These are phyloP conservation scores for Aspergillus funiculosus DNA, from an alignment of 495 filamentous ascomycete genomes.

Conservation along the genomic window DNA sequence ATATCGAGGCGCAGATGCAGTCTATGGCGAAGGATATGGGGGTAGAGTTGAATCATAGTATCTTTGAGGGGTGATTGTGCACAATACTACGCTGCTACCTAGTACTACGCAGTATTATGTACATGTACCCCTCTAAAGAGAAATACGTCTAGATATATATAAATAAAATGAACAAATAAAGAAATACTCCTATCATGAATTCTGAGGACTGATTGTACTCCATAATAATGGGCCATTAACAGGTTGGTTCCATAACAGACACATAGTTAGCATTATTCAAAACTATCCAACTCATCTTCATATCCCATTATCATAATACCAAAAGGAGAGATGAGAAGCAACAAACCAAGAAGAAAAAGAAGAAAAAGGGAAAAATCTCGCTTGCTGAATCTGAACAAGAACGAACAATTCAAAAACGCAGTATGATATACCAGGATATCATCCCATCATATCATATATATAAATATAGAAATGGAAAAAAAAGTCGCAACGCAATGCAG, in stretches of 20 bases:
- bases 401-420: conserved; percentile 5
- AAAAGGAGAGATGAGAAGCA: neutral
- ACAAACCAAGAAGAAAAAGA: neutral
- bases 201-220: too few relatives aligned
- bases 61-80: conserved; percentile 64
- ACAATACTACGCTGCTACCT: too few relatives aligned
- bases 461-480: conserved; percentile 6
- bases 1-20: conserved; percentile 80
- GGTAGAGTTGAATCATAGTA: conserved; percentile 76
- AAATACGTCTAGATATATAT: too few relatives aligned
- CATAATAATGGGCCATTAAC: too few relatives aligned
- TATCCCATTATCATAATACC: neutral
- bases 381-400: conserved; percentile 18
- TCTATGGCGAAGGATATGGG: conserved; percentile 85
- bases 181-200: neutral
- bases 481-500: too few relatives aligned
- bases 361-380: conserved; percentile 19
- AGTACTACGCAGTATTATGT: conserved; percentile 6
- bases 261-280: too few relatives aligned
- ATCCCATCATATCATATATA: conserved; percentile 3
- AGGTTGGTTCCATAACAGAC: too few relatives aligned
- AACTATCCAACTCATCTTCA: neutral
- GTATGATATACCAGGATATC: too few relatives aligned
- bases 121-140: too few relatives aligned
- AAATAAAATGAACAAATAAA: neutral